Percentiles rank a stretch among this genome's conserved stretches.
Evolutionary conservation across 768 basidiomycete species (phyloP).

Genomic region (Tricholomella constricta): DNA sequence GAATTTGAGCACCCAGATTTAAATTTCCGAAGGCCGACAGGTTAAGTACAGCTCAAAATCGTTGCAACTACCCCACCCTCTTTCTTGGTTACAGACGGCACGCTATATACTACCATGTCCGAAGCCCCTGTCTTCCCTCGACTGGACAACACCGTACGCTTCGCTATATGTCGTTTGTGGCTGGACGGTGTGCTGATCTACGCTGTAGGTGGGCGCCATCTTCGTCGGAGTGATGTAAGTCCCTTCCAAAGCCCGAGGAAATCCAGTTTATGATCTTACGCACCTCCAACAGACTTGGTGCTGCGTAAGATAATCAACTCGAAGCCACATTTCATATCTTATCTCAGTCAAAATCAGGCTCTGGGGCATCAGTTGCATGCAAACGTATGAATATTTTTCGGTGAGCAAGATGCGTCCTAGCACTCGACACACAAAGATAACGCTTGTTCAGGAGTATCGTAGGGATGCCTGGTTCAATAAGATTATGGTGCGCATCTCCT

Average conservation of each 20-base stretch:
- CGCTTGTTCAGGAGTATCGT: not conserved
- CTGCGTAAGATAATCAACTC: slow-evolving; percentile 6
- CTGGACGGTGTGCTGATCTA: not conserved
- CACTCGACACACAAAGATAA: not conserved
- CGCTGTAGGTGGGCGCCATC: slow-evolving; percentile 10
- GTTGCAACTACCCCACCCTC: not conserved
- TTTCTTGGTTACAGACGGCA: not conserved
- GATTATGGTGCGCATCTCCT: slow-evolving; percentile 3
- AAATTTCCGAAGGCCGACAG: too few relatives aligned
- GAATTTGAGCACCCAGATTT: too few relatives aligned
- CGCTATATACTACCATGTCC: slow-evolving; percentile 5
- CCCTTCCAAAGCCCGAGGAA: not conserved
- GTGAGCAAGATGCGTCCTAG: not conserved
- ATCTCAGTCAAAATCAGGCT: slow-evolving; percentile 1
- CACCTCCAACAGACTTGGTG: not conserved
- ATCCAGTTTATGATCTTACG: not conserved
- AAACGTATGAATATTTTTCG: slow-evolving; percentile 12
- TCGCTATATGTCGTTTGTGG: not conserved
- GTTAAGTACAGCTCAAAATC: too few relatives aligned
- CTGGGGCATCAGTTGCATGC: slow-evolving; percentile 17
- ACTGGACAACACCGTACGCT: slow-evolving; percentile 11
- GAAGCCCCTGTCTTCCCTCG: slow-evolving; percentile 6
- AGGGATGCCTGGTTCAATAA: slow-evolving; percentile 9
- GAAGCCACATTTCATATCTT: not conserved
- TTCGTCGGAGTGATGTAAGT: slow-evolving; percentile 16